Percentiles rank a stretch among this genome's conserved stretches.
These are phyloP conservation scores for Hyaloraphidium curvatum DNA, from an alignment of 192 early-diverging fungal genomes.

Conservation along the genomic window DNA sequence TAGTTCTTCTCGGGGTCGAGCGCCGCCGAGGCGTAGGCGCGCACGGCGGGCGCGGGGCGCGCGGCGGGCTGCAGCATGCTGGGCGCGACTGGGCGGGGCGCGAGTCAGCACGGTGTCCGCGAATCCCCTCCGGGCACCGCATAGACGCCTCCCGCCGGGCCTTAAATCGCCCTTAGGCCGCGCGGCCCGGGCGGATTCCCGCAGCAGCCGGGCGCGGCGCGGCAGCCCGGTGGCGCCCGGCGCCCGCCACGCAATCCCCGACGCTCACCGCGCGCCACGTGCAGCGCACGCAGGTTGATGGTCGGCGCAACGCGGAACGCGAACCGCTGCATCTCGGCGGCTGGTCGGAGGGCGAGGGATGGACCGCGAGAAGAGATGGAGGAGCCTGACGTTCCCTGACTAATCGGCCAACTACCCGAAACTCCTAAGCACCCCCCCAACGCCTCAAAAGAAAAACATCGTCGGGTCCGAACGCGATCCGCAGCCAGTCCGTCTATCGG, in stretches of 20 bases:
- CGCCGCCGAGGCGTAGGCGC: background rate
- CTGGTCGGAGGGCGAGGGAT: too few species aligned
- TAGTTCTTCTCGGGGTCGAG: constrained; percentile 13
- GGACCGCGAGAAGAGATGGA: too few species aligned
- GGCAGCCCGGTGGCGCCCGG: background rate
- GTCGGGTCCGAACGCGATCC: too few species aligned
- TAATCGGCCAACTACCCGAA: too few species aligned
- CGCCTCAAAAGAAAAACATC: too few species aligned
- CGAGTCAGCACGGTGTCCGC: background rate
- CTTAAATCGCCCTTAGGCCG: background rate
- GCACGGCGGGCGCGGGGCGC: background rate
- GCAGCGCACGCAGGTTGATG: background rate
- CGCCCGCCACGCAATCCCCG: background rate
- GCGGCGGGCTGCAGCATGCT: background rate
- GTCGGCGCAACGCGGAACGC: background rate
- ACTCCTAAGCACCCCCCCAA: too few species aligned
- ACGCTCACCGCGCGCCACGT: background rate
- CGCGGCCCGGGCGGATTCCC: background rate
- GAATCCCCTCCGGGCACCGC: background rate
- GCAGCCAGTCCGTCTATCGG: too few species aligned
- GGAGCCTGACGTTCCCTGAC: too few species aligned
- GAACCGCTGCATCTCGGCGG: background rate
- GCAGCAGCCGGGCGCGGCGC: too few species aligned
- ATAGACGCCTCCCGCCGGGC: background rate
- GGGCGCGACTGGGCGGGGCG: background rate